Evolutionary conservation across 2,329 filamentous ascomycete species (phyloP), one percentile per base, ranked within the genome.

Genomic region (Pyrenophora seminiperda): DNA sequence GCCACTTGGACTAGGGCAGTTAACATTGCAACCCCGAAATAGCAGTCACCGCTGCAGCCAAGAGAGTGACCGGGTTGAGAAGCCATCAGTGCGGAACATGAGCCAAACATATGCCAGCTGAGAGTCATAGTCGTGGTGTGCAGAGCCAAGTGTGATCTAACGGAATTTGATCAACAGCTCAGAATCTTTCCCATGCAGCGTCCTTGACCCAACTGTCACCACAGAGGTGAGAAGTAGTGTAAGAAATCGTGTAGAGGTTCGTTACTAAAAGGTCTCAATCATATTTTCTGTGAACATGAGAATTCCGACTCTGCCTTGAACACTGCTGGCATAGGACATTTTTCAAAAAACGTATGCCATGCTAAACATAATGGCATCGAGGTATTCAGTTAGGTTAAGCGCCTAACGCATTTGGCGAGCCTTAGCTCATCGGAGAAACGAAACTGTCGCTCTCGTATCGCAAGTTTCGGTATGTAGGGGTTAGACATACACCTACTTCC

Each of bases 1-100:
- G 39, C 46, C 40, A 32, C 33, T 15, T 27, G 11, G 33, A 43
- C 39, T 32, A 49, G 32, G 30, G 17, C 15, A 10, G 17, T 27
- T 32, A 14, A 32, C 22, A 20, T 41, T 31, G 38, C 15, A 32
- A 20, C 19, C 38, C 29, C 39, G 14, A 43, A 34, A 52, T 39
- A 48, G 34, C 30, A 30, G 22, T 24, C 14, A 24, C 18, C 49
- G 33, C 39, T 52, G 45, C 18, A 43, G 27, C 31, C 20, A 18
- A 9, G 17, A 34, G 39, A 32, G 31, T 31, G 14, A 30, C 18
- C 18, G 22, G 2, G 18, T 41, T 17, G 29, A 38, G 27, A 33
- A 20, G 19, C 14, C 29, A 20, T 47, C 37, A 11, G 13, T 11
- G 20, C 20, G 11, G 19, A 50, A 17, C 15, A 18, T 30, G 24